These are phyloP conservation scores for Spathaspora boniae DNA, from an alignment of 805 yeast genomes.

Conservation along the genomic window DNA sequence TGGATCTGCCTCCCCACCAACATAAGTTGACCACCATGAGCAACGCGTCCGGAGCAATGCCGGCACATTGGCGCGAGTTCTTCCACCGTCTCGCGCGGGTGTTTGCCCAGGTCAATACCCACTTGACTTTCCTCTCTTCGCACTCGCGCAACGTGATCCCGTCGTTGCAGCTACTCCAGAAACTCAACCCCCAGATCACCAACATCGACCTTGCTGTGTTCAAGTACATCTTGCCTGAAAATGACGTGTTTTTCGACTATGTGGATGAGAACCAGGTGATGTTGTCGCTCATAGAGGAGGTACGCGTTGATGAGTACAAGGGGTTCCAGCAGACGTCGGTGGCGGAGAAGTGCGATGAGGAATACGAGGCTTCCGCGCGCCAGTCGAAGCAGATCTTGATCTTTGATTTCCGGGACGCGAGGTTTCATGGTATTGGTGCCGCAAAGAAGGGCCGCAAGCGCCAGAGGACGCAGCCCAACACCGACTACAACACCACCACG, in stretches of 20 bases:
- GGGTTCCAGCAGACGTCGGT: slow-evolving; percentile 32
- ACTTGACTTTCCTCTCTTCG: slow-evolving; percentile 36
- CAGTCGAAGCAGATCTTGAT: slow-evolving; percentile 41
- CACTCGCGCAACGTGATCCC: slow-evolving; percentile 34
- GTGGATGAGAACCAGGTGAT: slow-evolving; percentile 70
- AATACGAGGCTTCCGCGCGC: slow-evolving; percentile 52
- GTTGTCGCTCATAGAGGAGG: slow-evolving; percentile 42
- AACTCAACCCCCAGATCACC: slow-evolving; percentile 29
- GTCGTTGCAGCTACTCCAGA: slow-evolving; percentile 26
- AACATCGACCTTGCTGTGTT: slow-evolving; percentile 62
- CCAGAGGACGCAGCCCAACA: slow-evolving; percentile 4
- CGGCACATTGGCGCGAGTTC: slow-evolving; percentile 13
- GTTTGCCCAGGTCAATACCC: slow-evolving; percentile 33
- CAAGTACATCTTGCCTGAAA: slow-evolving; percentile 60
- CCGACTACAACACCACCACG: slow-evolving; percentile 10
- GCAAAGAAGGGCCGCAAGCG: slow-evolving; percentile 19
- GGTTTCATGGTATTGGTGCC: slow-evolving; percentile 46
- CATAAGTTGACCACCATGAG: too few relatives aligned
- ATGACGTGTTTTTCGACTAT: slow-evolving; percentile 62
- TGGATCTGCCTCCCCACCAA: too few relatives aligned
- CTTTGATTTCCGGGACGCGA: slow-evolving; percentile 75
- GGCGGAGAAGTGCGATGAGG: slow-evolving; percentile 42
- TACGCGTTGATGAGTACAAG: slow-evolving; percentile 30
- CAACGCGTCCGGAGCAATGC: too few relatives aligned
- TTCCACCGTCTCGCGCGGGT: slow-evolving; percentile 15